Conservation (phyloP, 2,329 filamentous ascomycete genomes). For the Pezicula neosporulosa region DNA sequence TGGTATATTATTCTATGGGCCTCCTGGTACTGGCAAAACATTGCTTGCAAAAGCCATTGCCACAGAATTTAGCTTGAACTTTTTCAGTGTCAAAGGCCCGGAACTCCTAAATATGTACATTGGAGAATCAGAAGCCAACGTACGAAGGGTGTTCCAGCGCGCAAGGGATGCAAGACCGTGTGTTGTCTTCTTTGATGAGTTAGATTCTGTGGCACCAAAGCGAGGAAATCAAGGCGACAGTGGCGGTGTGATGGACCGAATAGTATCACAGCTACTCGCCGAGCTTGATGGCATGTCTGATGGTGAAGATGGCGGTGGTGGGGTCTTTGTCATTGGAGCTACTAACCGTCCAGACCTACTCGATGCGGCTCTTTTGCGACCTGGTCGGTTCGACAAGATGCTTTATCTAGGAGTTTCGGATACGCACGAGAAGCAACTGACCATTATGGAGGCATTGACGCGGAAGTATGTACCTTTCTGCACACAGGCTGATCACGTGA, state of each 20-base stretch:
- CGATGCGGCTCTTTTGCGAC: constrained; percentile 83
- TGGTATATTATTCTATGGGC: constrained; percentile 88
- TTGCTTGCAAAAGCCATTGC: constrained; percentile 91
- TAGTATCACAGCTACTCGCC: constrained; percentile 89
- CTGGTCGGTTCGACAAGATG: constrained; percentile 97
- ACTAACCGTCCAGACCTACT: constrained; percentile 93
- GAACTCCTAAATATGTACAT: constrained; percentile 96
- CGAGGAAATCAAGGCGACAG: constrained; percentile 96
- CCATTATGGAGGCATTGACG: constrained; percentile 89
- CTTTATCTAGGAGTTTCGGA: constrained; percentile 94
- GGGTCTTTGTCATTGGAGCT: constrained; percentile 94
- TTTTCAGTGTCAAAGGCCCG: constrained; percentile 90
- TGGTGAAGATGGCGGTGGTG: constrained; percentile 74
- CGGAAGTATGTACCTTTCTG: constrained; percentile 67
- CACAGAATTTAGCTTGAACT: constrained; percentile 90
- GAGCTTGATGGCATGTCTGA: constrained; percentile 98
- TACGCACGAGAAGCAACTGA: constrained; percentile 93
- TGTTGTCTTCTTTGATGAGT: constrained; percentile 89
- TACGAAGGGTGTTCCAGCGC: constrained; percentile 82
- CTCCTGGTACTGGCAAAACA: constrained; percentile 88
- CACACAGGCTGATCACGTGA: constrained; percentile 1
- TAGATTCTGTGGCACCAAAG: constrained; percentile 93
- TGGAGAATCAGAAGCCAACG: constrained; percentile 89
- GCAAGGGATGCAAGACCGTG: constrained; percentile 83
- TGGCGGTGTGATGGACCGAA: constrained; percentile 96